A percentile compares a stretch with the other conserved stretches of the same genome.
Conservation (phyloP, 805 yeast species). For the Jamesozyma jinghongensis region DNA sequence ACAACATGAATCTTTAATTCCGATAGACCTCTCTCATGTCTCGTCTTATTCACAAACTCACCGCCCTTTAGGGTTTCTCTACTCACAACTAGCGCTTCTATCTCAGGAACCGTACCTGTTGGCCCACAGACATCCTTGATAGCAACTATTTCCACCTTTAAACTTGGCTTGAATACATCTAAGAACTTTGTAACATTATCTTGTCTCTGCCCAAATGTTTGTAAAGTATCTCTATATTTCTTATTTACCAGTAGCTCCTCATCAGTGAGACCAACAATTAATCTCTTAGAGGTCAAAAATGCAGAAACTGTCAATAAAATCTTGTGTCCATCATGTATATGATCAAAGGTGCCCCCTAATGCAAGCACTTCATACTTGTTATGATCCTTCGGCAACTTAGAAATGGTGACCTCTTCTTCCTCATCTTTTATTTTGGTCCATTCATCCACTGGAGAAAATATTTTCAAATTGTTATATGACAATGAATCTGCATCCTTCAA, state of each 20-base stretch:
- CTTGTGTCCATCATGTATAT: conserved; percentile 91
- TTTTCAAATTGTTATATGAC: background rate
- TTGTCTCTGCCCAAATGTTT: conserved; percentile 47
- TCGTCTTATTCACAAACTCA: conserved; percentile 52
- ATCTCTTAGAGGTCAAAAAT: conserved; percentile 42
- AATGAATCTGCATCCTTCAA: background rate
- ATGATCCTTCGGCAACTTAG: conserved; percentile 9
- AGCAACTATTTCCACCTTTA: conserved; percentile 45
- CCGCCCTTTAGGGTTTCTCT: conserved; percentile 76
- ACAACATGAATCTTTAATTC: conserved; percentile 45
- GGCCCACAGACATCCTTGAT: conserved; percentile 91
- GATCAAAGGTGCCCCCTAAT: conserved; percentile 96
- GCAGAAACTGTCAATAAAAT: conserved; percentile 67
- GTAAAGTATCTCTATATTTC: conserved; percentile 56
- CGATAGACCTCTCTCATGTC: conserved; percentile 48
- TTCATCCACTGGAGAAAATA: background rate
- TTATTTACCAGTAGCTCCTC: conserved; percentile 63
- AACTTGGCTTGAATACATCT: conserved; percentile 35
- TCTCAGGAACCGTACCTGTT: conserved; percentile 63
- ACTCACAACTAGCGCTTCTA: conserved; percentile 75
- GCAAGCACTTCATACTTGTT: conserved; percentile 38
- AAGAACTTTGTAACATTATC: conserved; percentile 43
- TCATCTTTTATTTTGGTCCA: background rate
- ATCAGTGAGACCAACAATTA: conserved; percentile 83
- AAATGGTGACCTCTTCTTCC: background rate